Conservation (phyloP, 169 alveolate species). For the Eimeria sp. region DNA sequence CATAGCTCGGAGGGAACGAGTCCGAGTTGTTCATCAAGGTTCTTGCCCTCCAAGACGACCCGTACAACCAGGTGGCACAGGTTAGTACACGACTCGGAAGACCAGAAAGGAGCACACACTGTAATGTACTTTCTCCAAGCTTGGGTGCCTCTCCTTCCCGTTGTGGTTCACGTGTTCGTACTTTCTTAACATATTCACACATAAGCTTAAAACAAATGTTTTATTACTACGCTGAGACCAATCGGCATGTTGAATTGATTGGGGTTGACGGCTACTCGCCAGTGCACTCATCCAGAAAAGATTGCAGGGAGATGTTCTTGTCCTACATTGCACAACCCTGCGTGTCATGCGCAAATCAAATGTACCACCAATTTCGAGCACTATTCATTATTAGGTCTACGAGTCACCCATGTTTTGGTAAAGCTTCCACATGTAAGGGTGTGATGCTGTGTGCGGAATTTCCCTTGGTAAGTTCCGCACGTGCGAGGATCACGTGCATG, state of each 20-base stretch:
- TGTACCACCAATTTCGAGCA: no score
- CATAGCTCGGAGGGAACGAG: slow-evolving; percentile 29
- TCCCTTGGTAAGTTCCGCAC: background rate
- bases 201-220: no score
- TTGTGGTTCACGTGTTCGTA: no score
- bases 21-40: background rate
- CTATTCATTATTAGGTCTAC: no score
- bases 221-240: no score
- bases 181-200: no score
- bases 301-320: no score
- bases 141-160: background rate
- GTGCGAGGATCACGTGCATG: background rate
- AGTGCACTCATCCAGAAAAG: no score
- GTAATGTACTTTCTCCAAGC: background rate
- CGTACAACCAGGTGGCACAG: background rate
- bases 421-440: no score
- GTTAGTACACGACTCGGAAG: background rate
- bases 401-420: no score
- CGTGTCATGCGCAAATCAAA: no score
- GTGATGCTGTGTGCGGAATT: background rate
- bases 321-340: no score
- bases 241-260: background rate
- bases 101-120: background rate
- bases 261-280: background rate
- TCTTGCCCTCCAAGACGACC: background rate